Conservation (phyloP, 2,329 filamentous ascomycete species). For the Aulographum hederae region DNA sequence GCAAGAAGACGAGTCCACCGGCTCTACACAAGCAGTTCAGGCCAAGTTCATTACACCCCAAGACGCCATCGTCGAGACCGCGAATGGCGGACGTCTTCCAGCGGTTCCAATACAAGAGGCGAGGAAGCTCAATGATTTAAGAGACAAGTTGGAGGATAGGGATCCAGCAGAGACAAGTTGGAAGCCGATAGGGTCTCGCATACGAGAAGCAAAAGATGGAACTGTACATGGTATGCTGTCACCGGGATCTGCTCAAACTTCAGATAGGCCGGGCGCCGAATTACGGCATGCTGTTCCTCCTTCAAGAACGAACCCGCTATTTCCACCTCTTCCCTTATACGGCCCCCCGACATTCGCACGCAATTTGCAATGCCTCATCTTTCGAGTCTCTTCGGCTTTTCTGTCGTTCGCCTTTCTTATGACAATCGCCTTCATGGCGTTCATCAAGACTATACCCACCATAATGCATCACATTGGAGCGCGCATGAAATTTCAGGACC, state of each 20-base stretch:
- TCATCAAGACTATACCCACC: constrained; percentile 46
- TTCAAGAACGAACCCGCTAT: constrained; percentile 59
- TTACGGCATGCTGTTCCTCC: constrained; percentile 33
- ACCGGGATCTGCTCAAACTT: neutral
- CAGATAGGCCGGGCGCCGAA: constrained; percentile 11
- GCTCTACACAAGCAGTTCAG: constrained; percentile 37
- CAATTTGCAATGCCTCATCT: constrained; percentile 44
- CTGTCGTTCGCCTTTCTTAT: constrained; percentile 62
- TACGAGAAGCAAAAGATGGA: constrained; percentile 23
- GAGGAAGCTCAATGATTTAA: constrained; percentile 47
- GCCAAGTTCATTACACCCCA: constrained; percentile 46
- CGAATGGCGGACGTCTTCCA: constrained; percentile 47
- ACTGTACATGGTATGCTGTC: constrained; percentile 17
- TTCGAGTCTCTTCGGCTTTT: constrained; percentile 51
- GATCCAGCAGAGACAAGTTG: constrained; percentile 14
- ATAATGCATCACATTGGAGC: constrained; percentile 31
- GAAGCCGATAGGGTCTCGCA: constrained; percentile 7
- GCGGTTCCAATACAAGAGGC: constrained; percentile 54
- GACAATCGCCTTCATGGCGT: constrained; percentile 55
- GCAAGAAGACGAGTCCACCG: constrained; percentile 22
- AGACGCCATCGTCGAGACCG: constrained; percentile 53
- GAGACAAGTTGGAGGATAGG: constrained; percentile 28
- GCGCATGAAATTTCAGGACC: constrained; percentile 39
- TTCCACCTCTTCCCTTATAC: constrained; percentile 70
- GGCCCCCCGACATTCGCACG: constrained; percentile 52